Percentiles rank a stretch among this genome's conserved stretches.
phyloP scores from a whole-genome alignment of 495 filamentous ascomycete genomes.

The Penicillium longicatenatum region DNA sequence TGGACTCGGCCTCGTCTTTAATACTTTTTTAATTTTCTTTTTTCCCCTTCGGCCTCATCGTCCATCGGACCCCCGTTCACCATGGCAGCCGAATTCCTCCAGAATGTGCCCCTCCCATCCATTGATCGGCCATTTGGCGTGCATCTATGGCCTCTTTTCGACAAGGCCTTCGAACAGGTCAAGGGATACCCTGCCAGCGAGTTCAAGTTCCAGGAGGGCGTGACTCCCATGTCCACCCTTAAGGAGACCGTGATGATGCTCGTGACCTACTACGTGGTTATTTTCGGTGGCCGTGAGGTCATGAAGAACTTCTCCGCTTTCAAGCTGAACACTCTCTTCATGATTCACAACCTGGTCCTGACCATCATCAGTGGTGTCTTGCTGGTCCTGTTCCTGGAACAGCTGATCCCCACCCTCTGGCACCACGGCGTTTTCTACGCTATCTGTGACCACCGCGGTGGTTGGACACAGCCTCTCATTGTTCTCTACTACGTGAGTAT shows the following conservation, averaged over 20 bases:
- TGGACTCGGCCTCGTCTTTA: slow-evolving; percentile 6
- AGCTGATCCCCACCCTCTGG: slow-evolving; percentile 61
- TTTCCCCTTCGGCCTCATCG: background rate
- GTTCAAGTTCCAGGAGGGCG: slow-evolving; percentile 59
- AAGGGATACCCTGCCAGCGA: slow-evolving; percentile 66
- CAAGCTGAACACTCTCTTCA: slow-evolving; percentile 66
- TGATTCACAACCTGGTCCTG: slow-evolving; percentile 69
- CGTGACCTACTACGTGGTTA: slow-evolving; percentile 63
- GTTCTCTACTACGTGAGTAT: slow-evolving; percentile 67
- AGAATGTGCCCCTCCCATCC: slow-evolving; percentile 70
- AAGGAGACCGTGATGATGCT: slow-evolving; percentile 58
- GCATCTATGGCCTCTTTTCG: slow-evolving; percentile 92
- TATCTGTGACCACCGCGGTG: slow-evolving; percentile 65
- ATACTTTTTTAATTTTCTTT: slow-evolving; percentile 3
- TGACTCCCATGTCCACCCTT: slow-evolving; percentile 63
- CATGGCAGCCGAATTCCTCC: slow-evolving; percentile 58
- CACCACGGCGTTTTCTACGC: slow-evolving; percentile 63
- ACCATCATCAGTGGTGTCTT: slow-evolving; percentile 63
- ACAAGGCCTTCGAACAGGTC: slow-evolving; percentile 72
- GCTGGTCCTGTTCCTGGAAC: slow-evolving; percentile 65
- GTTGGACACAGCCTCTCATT: slow-evolving; percentile 67
- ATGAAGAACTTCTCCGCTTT: slow-evolving; percentile 62
- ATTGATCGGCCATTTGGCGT: slow-evolving; percentile 92
- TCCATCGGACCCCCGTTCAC: slow-evolving; percentile 13
- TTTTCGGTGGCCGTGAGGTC: slow-evolving; percentile 67